Base-by-base conservation (phyloP, 1,139 yeast species). In the Magnusiomyces clavatus region DNA sequence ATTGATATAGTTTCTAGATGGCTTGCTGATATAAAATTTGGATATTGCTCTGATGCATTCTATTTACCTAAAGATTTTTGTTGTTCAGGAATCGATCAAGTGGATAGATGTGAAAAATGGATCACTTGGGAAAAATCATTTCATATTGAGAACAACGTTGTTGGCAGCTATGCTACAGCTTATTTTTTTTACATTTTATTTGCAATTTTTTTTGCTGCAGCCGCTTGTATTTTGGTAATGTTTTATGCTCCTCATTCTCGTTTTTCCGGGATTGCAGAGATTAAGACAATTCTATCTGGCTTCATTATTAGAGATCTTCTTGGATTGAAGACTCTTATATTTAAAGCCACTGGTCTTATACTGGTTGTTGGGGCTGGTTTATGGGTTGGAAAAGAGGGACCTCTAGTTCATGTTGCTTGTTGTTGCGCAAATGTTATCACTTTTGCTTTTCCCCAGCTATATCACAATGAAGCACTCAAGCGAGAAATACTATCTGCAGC, bases 381-480 rank as follows among this genome's bases (percentile, higher is more conserved):
- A 2, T 87, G 96, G 86, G 76, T 88, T 6, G 97, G 97, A 11
- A 86, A 85, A 63, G 97, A 90, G 62, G 97, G 97, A 1, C 97
- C 97, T 0, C 72, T 92, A 53, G 95, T 88, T 35, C 97, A 89
- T 67, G 81, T 89, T 8, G 81, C 95, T 0, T 82, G 90, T 56
- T 84, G 94, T 58, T 76, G 83, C 56, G 79, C 80, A 11, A 71
- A 70, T 50, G 61, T 72, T 37, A 56, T 74, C 3, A 64, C 78
- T 35, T 64, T 69, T 11, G 57, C 65, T 3, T 66, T 75, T 60
- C 65, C 73, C 2, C 54, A 54, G 2, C 48, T 65, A 35, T 57
- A 61, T 17, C 52, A 62, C 2, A 62, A 69, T 46, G 70, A 66
- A 45, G 68, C 70, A 0, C 69, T 77, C 6, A 70, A 77, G 55